Percentiles rank a stretch among this genome's conserved stretches.
These are phyloP conservation scores for Scheffersomyces titani DNA, from an alignment of 1,139 yeast genomes.

Conservation along the genomic window DNA sequence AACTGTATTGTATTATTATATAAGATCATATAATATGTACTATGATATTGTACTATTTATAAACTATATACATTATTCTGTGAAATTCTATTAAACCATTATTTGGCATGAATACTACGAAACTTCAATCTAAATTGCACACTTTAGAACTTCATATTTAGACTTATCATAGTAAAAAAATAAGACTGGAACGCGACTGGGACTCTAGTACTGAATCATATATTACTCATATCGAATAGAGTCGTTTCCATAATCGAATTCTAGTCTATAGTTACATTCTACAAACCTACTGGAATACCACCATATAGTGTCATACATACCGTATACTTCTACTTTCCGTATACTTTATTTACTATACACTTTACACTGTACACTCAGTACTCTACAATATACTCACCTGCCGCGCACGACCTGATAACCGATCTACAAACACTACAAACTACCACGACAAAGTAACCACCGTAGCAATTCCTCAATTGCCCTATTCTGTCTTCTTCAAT, in stretches of 20 bases:
- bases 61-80: too few relatives aligned
- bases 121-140: too few relatives aligned
- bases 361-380: neutral
- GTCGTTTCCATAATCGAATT: neutral
- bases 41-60: neutral
- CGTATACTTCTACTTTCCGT: neutral
- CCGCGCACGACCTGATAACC: neutral
- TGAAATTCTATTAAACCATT: too few relatives aligned
- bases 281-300: neutral
- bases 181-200: too few relatives aligned
- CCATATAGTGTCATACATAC: neutral
- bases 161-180: too few relatives aligned
- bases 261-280: neutral
- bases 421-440: neutral
- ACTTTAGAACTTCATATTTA: too few relatives aligned
- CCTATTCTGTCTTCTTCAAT: neutral
- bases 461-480: neutral
- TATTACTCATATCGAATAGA: too few relatives aligned
- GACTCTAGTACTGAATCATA: too few relatives aligned
- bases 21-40: neutral
- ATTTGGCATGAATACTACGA: too few relatives aligned
- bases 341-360: too few relatives aligned
- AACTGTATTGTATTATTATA: slow-evolving; percentile 5
- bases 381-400: neutral
- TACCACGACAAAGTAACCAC: neutral